Percentiles rank a stretch among this genome's conserved stretches.
Conservation (phyloP, 1,284 basidiomycete species). For the Termitomyces sp. region DNA sequence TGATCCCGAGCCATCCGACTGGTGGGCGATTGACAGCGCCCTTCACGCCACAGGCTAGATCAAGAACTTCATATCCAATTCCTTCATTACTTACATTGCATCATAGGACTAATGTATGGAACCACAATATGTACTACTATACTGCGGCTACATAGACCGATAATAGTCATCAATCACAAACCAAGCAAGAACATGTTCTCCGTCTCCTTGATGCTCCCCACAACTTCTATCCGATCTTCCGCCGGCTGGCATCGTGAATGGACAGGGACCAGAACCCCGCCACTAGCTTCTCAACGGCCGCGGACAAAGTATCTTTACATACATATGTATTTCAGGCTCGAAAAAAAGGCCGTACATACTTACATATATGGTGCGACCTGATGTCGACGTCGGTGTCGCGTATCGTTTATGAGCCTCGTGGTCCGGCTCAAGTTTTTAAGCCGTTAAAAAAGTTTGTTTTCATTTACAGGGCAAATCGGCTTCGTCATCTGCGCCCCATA, state of each 20-base stretch:
- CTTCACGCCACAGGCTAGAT: conserved; percentile 4
- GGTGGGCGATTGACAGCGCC: background rate
- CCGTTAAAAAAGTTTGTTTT: background rate
- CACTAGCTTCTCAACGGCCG: background rate
- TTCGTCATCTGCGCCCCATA: background rate
- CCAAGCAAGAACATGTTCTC: background rate
- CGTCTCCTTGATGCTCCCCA: background rate
- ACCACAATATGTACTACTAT: background rate
- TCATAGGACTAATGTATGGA: background rate
- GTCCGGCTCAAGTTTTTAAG: conserved; percentile 3
- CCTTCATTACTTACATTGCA: background rate
- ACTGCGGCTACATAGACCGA: background rate
- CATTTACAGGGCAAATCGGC: background rate
- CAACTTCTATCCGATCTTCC: background rate
- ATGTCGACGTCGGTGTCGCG: conserved; percentile 5
- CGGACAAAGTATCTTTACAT: conserved; percentile 1
- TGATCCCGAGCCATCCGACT: too few relatives aligned
- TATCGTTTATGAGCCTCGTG: conserved; percentile 1
- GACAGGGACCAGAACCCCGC: conserved; percentile 1
- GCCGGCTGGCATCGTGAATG: background rate
- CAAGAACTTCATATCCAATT: background rate
- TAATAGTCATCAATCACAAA: background rate
- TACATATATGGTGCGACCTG: background rate
- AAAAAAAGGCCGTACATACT: too few relatives aligned
- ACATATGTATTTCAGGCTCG: conserved; percentile 1